phyloP scores from a whole-genome alignment of 371 early-diverging fungal genomes.

The Mucor sp. region DNA sequence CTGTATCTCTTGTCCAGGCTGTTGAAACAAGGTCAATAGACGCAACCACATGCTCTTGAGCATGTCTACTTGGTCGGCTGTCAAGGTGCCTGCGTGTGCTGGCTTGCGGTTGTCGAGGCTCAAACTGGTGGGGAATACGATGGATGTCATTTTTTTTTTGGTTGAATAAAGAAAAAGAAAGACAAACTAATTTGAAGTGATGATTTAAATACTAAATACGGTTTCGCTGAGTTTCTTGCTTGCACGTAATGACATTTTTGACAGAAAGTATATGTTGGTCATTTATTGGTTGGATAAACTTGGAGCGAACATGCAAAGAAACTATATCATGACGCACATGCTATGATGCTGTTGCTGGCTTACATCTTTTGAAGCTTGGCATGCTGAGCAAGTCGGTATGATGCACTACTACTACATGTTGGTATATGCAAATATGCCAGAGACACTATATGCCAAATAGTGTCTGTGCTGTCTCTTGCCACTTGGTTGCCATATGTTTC shows the following conservation, averaged over 20 bases:
- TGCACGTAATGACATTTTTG: not conserved
- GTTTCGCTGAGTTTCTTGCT: not conserved
- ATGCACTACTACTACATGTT: no score
- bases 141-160: not conserved
- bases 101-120: constrained; percentile 15
- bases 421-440: not conserved
- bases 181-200: not conserved
- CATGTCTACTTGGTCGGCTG: constrained; percentile 3
- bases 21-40: constrained; percentile 50
- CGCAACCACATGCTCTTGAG: constrained; percentile 41
- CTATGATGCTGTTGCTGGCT: not conserved
- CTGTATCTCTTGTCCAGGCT: constrained; percentile 30
- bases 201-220: not conserved
- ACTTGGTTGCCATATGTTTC: no score
- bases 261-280: not conserved
- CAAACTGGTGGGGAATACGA: constrained; percentile 8
- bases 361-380: not conserved
- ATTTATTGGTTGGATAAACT: not conserved
- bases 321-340: not conserved
- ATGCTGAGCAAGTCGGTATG: not conserved
- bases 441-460: no score
- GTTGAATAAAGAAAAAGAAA: not conserved
- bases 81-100: constrained; percentile 37
- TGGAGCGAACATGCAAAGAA: not conserved
- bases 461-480: no score